Conservation (phyloP, 108 stramenopile species). For the Stephanodiscus triporus region DNA sequence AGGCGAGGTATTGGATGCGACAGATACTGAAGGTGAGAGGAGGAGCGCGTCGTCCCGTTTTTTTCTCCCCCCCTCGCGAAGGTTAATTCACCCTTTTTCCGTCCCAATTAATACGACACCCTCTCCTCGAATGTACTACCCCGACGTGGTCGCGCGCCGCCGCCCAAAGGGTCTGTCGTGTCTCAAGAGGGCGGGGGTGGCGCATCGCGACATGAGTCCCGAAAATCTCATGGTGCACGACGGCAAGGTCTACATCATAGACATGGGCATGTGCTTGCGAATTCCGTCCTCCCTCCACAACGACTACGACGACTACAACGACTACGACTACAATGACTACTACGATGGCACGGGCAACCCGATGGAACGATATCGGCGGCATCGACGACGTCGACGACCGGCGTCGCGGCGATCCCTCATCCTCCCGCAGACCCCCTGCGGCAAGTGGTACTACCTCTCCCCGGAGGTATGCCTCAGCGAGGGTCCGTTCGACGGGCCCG, state of each 20-base stretch:
- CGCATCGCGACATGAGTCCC: conserved; percentile 91
- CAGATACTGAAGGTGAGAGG: conserved; percentile 65
- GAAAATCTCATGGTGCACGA: conserved; percentile 86
- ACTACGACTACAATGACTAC: neutral
- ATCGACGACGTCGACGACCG: neutral
- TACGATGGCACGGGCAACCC: neutral
- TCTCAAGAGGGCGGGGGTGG: conserved; percentile 83
- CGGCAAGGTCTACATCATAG: conserved; percentile 81
- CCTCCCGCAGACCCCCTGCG: conserved; percentile 80
- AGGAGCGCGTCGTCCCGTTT: neutral
- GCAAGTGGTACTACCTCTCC: conserved; percentile 93
- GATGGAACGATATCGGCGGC: neutral
- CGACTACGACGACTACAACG: neutral
- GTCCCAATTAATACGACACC: too few species aligned
- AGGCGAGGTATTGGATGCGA: conserved; percentile 86
- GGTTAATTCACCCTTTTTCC: neutral
- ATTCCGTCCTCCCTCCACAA: conserved; percentile 52
- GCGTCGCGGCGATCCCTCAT: conserved; percentile 59
- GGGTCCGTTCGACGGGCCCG: conserved; percentile 85
- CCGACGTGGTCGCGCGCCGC: too few species aligned
- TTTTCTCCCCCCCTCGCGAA: neutral
- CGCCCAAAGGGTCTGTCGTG: conserved; percentile 73
- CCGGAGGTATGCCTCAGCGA: conserved; percentile 85
- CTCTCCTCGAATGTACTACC: too few species aligned
- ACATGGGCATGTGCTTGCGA: conserved; percentile 94